Conservation (phyloP, 805 yeast species). For the Danielia oregonensis region DNA sequence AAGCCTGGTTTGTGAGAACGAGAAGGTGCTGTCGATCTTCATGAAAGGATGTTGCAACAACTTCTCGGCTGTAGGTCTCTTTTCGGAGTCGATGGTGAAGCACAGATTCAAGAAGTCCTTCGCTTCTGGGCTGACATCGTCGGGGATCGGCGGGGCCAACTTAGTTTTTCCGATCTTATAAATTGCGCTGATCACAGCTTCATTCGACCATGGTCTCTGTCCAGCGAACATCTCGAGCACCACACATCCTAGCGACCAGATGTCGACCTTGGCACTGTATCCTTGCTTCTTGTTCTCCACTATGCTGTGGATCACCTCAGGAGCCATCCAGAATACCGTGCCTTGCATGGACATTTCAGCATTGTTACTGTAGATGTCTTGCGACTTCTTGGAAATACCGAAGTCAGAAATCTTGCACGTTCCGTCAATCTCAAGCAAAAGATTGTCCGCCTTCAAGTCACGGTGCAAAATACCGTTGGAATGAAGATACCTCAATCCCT, state of each 20-base stretch:
- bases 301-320: slow-evolving; percentile 89
- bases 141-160: slow-evolving; percentile 93
- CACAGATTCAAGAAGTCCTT: slow-evolving; percentile 71
- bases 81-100: slow-evolving; percentile 70
- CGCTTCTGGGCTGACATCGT: slow-evolving; percentile 73
- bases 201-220: slow-evolving; percentile 94
- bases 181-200: slow-evolving; percentile 93
- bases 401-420: slow-evolving; percentile 94
- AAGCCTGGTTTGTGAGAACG: slow-evolving; percentile 51
- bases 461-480: slow-evolving; percentile 85
- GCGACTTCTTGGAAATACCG: slow-evolving; percentile 80
- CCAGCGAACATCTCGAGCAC: slow-evolving; percentile 98
- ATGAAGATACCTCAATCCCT: slow-evolving; percentile 86
- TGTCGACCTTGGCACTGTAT: slow-evolving; percentile 95
- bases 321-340: slow-evolving; percentile 99
- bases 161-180: slow-evolving; percentile 81
- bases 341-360: slow-evolving; percentile 99
- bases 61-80: slow-evolving; percentile 80
- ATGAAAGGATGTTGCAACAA: slow-evolving; percentile 56
- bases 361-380: slow-evolving; percentile 81
- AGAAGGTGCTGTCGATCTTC: slow-evolving; percentile 36
- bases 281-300: slow-evolving; percentile 76
- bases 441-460: slow-evolving; percentile 91
- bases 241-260: slow-evolving; percentile 98
- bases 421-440: slow-evolving; percentile 86